Evolutionary conservation across 306 rosid species (phyloP).

Genomic region (Quercus glauca): DNA sequence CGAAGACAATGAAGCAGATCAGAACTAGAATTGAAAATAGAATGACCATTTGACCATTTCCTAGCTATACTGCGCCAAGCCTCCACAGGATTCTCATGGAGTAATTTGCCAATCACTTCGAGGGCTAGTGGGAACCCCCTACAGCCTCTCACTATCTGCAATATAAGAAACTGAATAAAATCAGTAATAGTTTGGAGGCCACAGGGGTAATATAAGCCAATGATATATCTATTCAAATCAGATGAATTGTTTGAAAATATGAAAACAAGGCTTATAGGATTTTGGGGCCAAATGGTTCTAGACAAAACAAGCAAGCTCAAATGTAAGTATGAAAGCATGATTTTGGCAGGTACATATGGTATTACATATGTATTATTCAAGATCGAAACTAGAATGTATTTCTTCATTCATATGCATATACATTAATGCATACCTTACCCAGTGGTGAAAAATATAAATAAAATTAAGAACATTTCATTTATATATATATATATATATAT

Average conservation of each 20-base stretch:
- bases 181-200: background rate
- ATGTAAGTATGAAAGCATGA: no score
- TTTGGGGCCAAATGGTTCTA: background rate
- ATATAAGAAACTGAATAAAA: slow-evolving; percentile 10
- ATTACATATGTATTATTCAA: no score
- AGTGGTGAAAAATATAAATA: background rate
- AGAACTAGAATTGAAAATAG: slow-evolving; percentile 34
- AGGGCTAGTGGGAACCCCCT: slow-evolving; percentile 54
- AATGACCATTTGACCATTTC: slow-evolving; percentile 34
- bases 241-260: background rate
- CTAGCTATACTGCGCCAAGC: slow-evolving; percentile 33
- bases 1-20: background rate
- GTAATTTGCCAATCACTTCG: slow-evolving; percentile 39
- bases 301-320: no score
- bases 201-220: background rate
- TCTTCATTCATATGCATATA: no score
- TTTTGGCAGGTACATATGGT: no score
- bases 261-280: background rate
- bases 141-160: slow-evolving; percentile 45
- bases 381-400: no score
- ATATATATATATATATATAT: no score
- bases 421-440: no score
- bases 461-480: no score
- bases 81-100: slow-evolving; percentile 20
- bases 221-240: background rate